Percentiles rank a stretch among this genome's conserved stretches.
Evolutionary conservation across 768 basidiomycete genomes (phyloP).

Genomic region (Lentinula edodes): DNA sequence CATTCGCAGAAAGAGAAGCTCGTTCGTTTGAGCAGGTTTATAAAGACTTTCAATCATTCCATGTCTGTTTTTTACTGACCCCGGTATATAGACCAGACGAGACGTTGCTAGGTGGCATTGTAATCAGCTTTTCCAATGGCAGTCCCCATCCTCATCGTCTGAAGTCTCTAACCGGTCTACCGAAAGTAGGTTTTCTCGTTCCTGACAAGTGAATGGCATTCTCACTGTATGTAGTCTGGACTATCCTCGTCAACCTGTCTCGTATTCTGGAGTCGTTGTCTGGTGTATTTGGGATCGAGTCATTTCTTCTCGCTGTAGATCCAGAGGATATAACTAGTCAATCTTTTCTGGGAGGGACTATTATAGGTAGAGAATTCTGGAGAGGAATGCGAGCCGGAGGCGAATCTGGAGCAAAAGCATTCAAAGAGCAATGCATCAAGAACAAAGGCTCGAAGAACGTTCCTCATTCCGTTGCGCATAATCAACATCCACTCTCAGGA

Average conservation of each 20-base stretch:
- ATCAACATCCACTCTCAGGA: not conserved
- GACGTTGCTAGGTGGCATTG: constrained; percentile 62
- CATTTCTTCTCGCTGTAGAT: constrained; percentile 58
- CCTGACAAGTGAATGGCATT: not conserved
- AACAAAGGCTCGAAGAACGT: not conserved
- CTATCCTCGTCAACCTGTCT: constrained; percentile 44
- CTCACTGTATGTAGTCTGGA: constrained; percentile 29
- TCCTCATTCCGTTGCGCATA: not conserved
- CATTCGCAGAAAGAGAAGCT: constrained; percentile 56
- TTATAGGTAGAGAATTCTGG: constrained; percentile 63
- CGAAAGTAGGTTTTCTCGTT: constrained; percentile 6
- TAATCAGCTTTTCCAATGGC: constrained; percentile 44
- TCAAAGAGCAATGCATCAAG: constrained; percentile 40
- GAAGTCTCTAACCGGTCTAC: not conserved
- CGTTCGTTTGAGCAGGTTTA: constrained; percentile 55
- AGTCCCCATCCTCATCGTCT: not conserved
- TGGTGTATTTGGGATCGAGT: constrained; percentile 46
- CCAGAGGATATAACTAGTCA: constrained; percentile 38
- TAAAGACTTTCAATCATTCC: not conserved
- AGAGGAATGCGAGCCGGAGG: constrained; percentile 55
- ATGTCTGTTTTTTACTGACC: constrained; percentile 13
- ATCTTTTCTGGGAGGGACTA: constrained; percentile 61
- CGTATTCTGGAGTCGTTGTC: constrained; percentile 49
- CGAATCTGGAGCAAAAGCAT: constrained; percentile 47
- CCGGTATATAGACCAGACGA: constrained; percentile 35